Base-by-base conservation (phyloP, 768 basidiomycete species). In the Collybia sp. region DNA sequence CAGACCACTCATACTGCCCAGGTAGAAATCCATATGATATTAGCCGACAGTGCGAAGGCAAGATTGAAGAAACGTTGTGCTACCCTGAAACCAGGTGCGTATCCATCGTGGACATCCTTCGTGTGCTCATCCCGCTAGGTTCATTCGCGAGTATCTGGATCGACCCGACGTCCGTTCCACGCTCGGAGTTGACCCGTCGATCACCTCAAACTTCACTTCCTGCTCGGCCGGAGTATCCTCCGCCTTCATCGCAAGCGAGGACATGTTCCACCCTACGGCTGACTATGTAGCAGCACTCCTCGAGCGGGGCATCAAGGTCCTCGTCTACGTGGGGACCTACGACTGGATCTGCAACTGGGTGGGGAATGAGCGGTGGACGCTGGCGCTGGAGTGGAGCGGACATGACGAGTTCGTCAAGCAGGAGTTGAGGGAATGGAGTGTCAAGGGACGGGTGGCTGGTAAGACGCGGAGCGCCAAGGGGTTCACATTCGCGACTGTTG, bases 1-100 rank as follows among this genome's bases (percentile, higher is more conserved):
- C 12, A 13, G 37, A 30, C 42, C 8, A 1, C 31, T 33, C 45
- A 10, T 47, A 12, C 13, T 11, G 11, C 33, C n/a, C 41, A 69
- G 70, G 66, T 13, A 60, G 65, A 58, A 80, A 81, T 56, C 78
- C 77, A 2, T 87, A 89, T 56, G 85, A 89, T 54, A 75, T 89
- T 35, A 80, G 75, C 54, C 71, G 73, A 53, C 61, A 66, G 34
- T 86, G 83, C 49, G 71, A 75, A 50, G 72, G 79, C 47, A 52
- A 60, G 15, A 56, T 75, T 10, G 49, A 40, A 2, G 71, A 70
- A 2, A 70, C 68, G 0, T 68, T 82, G 13, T 85, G 83, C 59
- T 81, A 83, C 54, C 76, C 79, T 1, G 65, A 77, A 18, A 79
- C 69, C 15, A 56, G 55, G 65, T 66, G 44, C 18, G 40, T 30